Percentiles rank a stretch among this genome's conserved stretches.
Conservation (phyloP, 805 yeast genomes). For the Isabelozyma gotoi region DNA sequence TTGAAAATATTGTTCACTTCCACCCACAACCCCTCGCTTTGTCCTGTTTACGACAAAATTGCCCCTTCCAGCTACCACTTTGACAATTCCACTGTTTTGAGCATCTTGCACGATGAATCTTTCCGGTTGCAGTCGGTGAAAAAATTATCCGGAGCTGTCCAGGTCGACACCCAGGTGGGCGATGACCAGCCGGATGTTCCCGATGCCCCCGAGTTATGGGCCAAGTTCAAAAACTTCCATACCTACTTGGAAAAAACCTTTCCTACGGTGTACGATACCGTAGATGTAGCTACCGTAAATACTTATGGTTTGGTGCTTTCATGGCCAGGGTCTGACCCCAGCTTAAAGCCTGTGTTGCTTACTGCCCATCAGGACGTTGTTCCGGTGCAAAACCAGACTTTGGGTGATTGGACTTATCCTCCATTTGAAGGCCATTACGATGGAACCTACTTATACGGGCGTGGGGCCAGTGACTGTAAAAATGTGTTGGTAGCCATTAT, state of each 20-base stretch:
- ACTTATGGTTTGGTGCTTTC: slow-evolving; percentile 63
- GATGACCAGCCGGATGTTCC: slow-evolving; percentile 53
- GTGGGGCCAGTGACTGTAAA: slow-evolving; percentile 80
- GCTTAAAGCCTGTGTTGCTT: slow-evolving; percentile 67
- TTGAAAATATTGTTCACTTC: slow-evolving; percentile 14
- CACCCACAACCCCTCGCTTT: slow-evolving; percentile 12
- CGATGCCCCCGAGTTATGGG: slow-evolving; percentile 53
- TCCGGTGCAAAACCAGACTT: slow-evolving; percentile 63
- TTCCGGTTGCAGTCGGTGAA: slow-evolving; percentile 35
- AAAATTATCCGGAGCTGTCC: slow-evolving; percentile 57
- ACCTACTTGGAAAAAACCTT: slow-evolving; percentile 51
- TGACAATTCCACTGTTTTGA: slow-evolving; percentile 31
- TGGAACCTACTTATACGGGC: slow-evolving; percentile 66
- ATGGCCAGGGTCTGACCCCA: slow-evolving; percentile 54
- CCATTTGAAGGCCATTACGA: slow-evolving; percentile 66
- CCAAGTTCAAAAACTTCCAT: slow-evolving; percentile 43
- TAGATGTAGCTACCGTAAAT: slow-evolving; percentile 57
- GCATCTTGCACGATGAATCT: slow-evolving; percentile 21
- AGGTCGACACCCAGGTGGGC: slow-evolving; percentile 60
- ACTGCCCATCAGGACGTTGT: slow-evolving; percentile 84
- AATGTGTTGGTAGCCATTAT: slow-evolving; percentile 62
- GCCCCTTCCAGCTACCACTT: slow-evolving; percentile 14
- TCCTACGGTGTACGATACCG: slow-evolving; percentile 50
- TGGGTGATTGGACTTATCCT: slow-evolving; percentile 59
- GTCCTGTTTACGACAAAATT: slow-evolving; percentile 23